Percentiles rank a stretch among this genome's conserved stretches.
Conservation (phyloP, 352 stramenopile genomes). For the Phytophthora europaea region DNA sequence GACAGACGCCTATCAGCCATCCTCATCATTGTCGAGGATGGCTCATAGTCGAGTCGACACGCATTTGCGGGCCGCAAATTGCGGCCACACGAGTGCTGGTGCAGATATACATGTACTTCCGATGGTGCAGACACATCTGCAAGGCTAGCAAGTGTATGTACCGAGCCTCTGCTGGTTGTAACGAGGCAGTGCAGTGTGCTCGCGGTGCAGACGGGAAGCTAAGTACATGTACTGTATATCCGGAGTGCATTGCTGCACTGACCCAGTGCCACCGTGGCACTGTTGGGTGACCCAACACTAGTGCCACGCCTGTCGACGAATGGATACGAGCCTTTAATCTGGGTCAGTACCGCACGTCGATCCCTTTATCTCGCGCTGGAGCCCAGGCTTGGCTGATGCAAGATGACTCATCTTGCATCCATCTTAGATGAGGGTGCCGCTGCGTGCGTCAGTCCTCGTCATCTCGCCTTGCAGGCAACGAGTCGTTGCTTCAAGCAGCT, state of each 20-base stretch:
- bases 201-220: background rate
- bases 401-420: background rate
- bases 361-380: background rate
- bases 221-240: conserved; percentile 7
- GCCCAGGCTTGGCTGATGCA: too few species aligned
- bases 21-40: background rate
- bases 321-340: conserved; percentile 21
- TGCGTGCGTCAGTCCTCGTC: background rate
- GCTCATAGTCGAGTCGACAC: too few species aligned
- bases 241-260: conserved; percentile 27
- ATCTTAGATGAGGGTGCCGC: background rate
- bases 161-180: background rate
- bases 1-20: background rate
- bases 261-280: too few species aligned
- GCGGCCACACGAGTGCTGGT: too few species aligned
- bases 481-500: background rate
- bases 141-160: background rate
- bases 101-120: background rate
- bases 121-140: background rate
- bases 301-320: conserved; percentile 36
- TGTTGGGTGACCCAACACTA: too few species aligned
- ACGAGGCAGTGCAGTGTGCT: background rate
- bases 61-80: too few species aligned
- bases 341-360: too few species aligned
- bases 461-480: background rate